A percentile compares a stretch with the other conserved stretches of the same genome.
Evolutionary conservation across 257 asterid species (phyloP).

Genomic region (Nicotiana noctiflora): DNA sequence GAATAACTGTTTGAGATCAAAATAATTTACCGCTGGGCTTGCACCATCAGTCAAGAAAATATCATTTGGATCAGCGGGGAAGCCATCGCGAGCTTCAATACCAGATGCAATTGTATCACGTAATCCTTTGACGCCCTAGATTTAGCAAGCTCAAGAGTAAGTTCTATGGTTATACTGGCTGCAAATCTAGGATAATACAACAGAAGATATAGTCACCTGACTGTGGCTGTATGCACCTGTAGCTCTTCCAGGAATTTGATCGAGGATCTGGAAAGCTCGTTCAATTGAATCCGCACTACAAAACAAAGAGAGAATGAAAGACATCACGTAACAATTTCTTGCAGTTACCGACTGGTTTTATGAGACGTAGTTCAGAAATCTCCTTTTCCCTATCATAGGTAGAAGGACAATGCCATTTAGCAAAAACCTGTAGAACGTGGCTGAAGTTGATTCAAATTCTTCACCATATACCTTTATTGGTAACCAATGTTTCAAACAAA

Average conservation of each 20-base stretch:
- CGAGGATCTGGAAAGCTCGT: conserved; percentile 85
- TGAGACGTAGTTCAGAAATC: neutral
- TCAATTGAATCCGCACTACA: conserved; percentile 90
- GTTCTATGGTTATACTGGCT: neutral
- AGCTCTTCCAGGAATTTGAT: conserved; percentile 96
- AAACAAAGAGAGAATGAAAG: conserved; percentile 1
- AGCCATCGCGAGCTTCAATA: conserved; percentile 96
- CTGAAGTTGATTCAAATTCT: too few relatives aligned
- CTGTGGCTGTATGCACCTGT: conserved; percentile 99
- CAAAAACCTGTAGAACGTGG: too few relatives aligned
- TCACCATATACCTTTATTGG: too few relatives aligned
- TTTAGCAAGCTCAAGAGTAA: neutral
- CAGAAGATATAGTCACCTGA: conserved; percentile 43
- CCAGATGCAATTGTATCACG: conserved; percentile 94
- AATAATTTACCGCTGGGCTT: conserved; percentile 77
- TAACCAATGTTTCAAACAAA: too few relatives aligned
- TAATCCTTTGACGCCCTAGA: conserved; percentile 86
- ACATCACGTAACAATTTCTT: neutral
- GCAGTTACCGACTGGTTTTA: neutral
- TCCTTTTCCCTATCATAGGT: too few relatives aligned
- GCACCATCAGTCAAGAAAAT: conserved; percentile 99
- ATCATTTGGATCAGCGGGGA: conserved; percentile 86
- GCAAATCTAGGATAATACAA: neutral
- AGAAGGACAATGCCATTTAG: too few relatives aligned
- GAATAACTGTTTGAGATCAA: neutral